Conservation (phyloP, 2,329 filamentous ascomycete genomes). For the Talaromyces sp. region DNA sequence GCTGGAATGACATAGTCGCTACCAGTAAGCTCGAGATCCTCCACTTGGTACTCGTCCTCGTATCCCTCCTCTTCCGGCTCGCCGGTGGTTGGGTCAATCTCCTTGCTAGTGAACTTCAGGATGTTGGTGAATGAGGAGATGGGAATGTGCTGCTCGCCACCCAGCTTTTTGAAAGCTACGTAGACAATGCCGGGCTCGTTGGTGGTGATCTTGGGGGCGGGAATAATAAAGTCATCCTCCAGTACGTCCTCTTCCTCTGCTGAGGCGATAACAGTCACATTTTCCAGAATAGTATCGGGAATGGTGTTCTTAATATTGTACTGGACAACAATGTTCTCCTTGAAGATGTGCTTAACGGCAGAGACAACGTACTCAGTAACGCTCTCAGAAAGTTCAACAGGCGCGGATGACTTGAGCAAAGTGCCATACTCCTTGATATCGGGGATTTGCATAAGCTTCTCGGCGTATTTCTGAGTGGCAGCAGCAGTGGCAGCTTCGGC, state of each 20-base stretch:
- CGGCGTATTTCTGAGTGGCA: conserved; percentile 82
- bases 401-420: conserved; percentile 85
- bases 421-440: conserved; percentile 88
- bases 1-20: conserved; percentile 93
- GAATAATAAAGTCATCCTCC: conserved; percentile 90
- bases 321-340: conserved; percentile 92
- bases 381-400: conserved; percentile 90
- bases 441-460: conserved; percentile 84
- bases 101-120: conserved; percentile 96
- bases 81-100: conserved; percentile 91
- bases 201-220: conserved; percentile 76
- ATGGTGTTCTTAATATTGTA: conserved; percentile 98
- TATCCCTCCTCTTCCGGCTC: conserved; percentile 92
- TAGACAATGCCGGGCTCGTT: conserved; percentile 93
- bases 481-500: conserved; percentile 79
- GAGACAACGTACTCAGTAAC: conserved; percentile 97
- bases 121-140: conserved; percentile 84
- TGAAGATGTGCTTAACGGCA: conserved; percentile 96
- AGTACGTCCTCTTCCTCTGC: conserved; percentile 75
- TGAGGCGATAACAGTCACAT: conserved; percentile 79
- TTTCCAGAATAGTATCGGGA: conserved; percentile 84
- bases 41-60: conserved; percentile 96
- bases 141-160: conserved; percentile 75
- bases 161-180: conserved; percentile 85
- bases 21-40: conserved; percentile 85